Base-by-base conservation (phyloP, 2,329 filamentous ascomycete genomes). In the Diaporthe australafricana region DNA sequence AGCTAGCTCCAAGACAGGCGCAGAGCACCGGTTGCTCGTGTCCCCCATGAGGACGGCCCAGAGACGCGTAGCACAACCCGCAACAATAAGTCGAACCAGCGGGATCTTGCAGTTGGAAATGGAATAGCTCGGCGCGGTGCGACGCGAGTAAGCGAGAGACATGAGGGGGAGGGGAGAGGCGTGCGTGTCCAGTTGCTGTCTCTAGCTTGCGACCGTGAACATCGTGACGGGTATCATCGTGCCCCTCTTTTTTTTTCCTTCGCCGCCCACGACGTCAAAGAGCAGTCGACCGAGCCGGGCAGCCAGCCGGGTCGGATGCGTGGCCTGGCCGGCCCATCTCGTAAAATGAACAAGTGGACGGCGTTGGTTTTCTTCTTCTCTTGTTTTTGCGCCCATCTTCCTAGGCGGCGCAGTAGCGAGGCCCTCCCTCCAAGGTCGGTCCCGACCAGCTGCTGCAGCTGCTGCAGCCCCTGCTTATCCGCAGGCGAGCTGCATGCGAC, bases 401-500 rank as follows among this genome's bases (percentile, higher is more conserved):
- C 42, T 50, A n/a, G 53, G 67, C 53, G 27, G 22, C 53, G 47
- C 38, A 60, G 53, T 42, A 60, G 12, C 40, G n/a, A 47, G 20
- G 27, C 48, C 35, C 42, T 48, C 52, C 16, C 32, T 53, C 50
- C 40, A 45, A 45, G 20, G 20, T 27, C 48, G 27, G 42, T 47
- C 35, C 40, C 66, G 52, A 57, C 22, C 63, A n/a, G 35, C 63
- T 67, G n/a, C 3, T 12, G 12, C n/a, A 57, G 30, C 32, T 22
- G 42, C 67, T 69, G 67, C 67, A 69, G 67, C 45, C 45, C 67
- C 71, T 57, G 68, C 50, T 48, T 42, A 56, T 48, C 47, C 60
- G 60, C 68, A 72, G 71, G 71, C 68, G 60, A 72, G 60, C 45
- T 56, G 71, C 71, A 72, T 70, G 70, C 65, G 45, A 63, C 70